Base-by-base conservation (phyloP, 495 filamentous ascomycete species). In the Aspergillus nidulans region DNA sequence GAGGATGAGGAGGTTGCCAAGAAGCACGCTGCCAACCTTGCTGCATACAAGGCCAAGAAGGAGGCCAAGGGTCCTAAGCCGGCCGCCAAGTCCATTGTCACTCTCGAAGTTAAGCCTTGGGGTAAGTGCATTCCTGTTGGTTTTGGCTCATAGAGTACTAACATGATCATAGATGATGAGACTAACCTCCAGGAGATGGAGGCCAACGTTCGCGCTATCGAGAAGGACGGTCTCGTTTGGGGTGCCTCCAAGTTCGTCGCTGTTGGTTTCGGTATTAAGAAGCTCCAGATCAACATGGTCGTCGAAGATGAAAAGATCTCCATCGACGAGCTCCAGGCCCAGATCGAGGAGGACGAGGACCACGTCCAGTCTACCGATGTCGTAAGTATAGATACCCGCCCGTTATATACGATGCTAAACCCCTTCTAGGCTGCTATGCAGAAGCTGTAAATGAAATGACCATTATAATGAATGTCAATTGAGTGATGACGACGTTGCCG, bases 231-330 rank as follows among this genome's bases (percentile, higher is more conserved):
- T 73, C 86, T 98, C 52, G 86, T 94, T 41, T 98, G 94, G 94
- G 94, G 94, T 84, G 85, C 81, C 60, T 92, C 88, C 69, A 91
- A 92, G 80, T 77, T 96, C 56, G 87, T 95, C 38, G 70, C 91
- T 51, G 87, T 97, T 57, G 85, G 91, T 67, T 98, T 91, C 82
- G 95, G 95, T 77, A 95, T 98, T 81, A 96, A 94, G 86, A 97
- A 97, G 85, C 84, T 98, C 58, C 95, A 97, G 83, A 95, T 98
- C 82, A 97, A 88, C 84, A 71, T 97, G 57, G 91, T 97, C 61
- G 80, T 97, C 59, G 94, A 97, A 80, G 94, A 98, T 69, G 94
- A 97, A 52, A 97, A 97, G 81, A 71, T 98, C 67, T 91, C 89
- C 52, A 71, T 87, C 56, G 85, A 89, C 53, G 92, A 97, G 46